Base-by-base conservation (phyloP, 352 stramenopile genomes). In the Blastocystis sp. region DNA sequence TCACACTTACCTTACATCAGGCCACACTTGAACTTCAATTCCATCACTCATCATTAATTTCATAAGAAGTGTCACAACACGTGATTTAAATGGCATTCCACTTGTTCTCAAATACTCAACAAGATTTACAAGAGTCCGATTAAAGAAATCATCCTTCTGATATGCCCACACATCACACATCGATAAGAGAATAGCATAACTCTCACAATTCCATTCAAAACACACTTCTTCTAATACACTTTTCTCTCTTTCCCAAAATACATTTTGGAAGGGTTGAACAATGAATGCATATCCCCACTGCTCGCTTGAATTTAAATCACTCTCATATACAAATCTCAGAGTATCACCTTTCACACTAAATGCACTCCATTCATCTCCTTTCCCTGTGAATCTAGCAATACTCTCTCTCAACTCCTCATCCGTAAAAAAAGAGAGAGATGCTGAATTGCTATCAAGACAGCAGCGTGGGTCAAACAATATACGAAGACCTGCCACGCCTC, bases 161-260 rank as follows among this genome's bases (percentile, higher is more conserved):
- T 59, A 60, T 22, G 1, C 35, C 24, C 54, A 64, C 33, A 75
- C 54, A 44, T 56, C 37, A 24, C n/a, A 73, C 19, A 88, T n/a
- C 6, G 73, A 57, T n/a, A 88, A 11, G 17, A 88, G 27, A 30
- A 88, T 27, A 0, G 73, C 77, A 22, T 70, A 70, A 27, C 30
- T 27, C 22, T 88, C 73, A 53, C 77, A 88, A 42, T 77, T 77
- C 77, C 77, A 88, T 13, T 88, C 77, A 53, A 88, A 88, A 51
- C 77, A 88, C 2, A 48, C 44, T 30, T 30, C 35, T 17, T 11
- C 44, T 24, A 88, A 24, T 15, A 88, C 53, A 35, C 48, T 40
- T 22, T 37, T 54, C 9, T 88, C 77, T 19, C 40, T 22, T 24
- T 35, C 44, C 77, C 77, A 88, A 35, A 75, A 42, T 30, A 88